Evolutionary conservation across 2,329 filamentous ascomycete species (phyloP), one percentile per base, ranked within the genome.

Genomic region (Fusarium sororula): DNA sequence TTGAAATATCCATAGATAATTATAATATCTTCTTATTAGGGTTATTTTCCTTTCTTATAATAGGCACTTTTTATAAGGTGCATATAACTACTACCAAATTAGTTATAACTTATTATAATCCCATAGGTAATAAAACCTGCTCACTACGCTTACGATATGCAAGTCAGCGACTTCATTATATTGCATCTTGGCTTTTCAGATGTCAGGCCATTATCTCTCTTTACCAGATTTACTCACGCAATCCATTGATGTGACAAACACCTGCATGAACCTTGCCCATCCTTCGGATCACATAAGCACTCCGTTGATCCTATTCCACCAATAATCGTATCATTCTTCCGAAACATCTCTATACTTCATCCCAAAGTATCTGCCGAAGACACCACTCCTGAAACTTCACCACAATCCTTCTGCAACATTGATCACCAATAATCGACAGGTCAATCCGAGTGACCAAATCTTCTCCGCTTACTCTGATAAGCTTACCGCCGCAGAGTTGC

Each of bases 321-420:
- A 59, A 51, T 59, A 59, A 24, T 30, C 20, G 28, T 20, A 47
- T 32, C 13, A 35, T 11, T 3, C 17, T 48, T 15, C 7, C n/a
- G 17, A 26, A 28, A 35, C 13, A 17, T 9, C 20, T 47, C 9
- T 45, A n/a, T 63, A 63, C 60, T 47, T 63, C 20, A 39, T 24
- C 47, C 8, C 0, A 11, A 39, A 39, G 60, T 63, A 63, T 41
- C 38, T 20, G 4, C 1, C 22, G 7, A 44, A 26, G n/a, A 22
- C 26, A 17, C 32, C 24, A 47, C 5, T 20, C n/a, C 7, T 41
- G 32, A 44, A 56, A 38, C 51, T 47, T 58, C 13, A n/a, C 60
- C 8, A 9, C 6, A 58, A 63, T 63, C 60, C 60, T 63, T 24
- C 51, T 58, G 48, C 60, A 37, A 20, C 38, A 20, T 58, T 58